Evolutionary conservation across 2,329 filamentous ascomycete species (phyloP), one percentile per base, ranked within the genome.

Genomic region (Colletotrichum cuscutae): DNA sequence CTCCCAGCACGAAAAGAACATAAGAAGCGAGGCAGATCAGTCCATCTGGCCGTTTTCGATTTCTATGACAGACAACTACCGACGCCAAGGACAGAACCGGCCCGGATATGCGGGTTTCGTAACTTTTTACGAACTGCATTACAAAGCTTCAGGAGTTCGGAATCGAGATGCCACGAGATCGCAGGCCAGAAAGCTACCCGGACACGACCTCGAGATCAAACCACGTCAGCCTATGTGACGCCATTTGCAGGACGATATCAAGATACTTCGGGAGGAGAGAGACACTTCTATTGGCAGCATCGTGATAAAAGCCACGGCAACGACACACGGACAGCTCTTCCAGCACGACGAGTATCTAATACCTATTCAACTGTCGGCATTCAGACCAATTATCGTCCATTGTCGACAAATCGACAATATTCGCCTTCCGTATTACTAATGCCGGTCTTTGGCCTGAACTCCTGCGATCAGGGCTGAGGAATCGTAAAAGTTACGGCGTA

Each of bases 351-450:
- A 49, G 19, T 19, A 19, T 12, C 32, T 22, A 58, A 52, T 35
- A 19, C 63, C 77, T 75, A 80, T 28, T 79, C 75, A 71, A 78
- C 76, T 63, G 80, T 79, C 80, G 79, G 82, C 37, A 81, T 73
- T 30, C 81, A 79, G 54, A 82, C 77, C 76, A 82, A 74, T 71
- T 84, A 84, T n/a, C 80, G 82, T 76, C 84, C 82, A 11, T 78
- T 78, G 72, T 84, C 82, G 59, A 83, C 75, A 53, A 84, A 79
- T 3, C 81, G 79, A 46, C 81, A 81, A 72, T 80, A 81, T 70
- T 75, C 78, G 1, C 82, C 82, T 80, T 81, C 81, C 13, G 75
- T 76, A 13, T 76, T 77, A 26, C 78, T 79, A 68, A 83, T 81
- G 24, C 76, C 76, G 5, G 80, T 83, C 77, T 83, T 84, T 30